Base-by-base conservation (phyloP, 495 filamentous ascomycete species). In the Xylaria sp. region DNA sequence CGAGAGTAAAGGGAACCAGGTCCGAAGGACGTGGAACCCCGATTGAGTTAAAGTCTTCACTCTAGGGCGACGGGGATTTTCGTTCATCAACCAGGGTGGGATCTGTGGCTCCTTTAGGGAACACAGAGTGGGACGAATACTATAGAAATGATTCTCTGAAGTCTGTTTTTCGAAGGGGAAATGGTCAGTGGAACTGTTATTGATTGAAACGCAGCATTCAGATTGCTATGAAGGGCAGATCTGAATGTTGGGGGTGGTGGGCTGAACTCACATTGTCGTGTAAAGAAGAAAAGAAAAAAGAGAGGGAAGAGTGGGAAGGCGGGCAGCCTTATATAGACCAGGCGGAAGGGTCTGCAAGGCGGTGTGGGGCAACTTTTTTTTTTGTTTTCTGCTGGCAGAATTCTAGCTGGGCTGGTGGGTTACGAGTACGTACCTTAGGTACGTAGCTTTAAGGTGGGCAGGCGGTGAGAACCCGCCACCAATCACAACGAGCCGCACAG, bases 111-210 rank as follows among this genome's bases (percentile, higher is more conserved):
- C 81, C 81, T 90, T 88, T 92, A 88, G 88, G 90, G 85, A 91
- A 90, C 87, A 89, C 88, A 92, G 88, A 89, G 87, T 85, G 82
- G 87, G 89, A 92, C 90, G 87, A 92, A 84, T 90, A 92, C 91
- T 93, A 91, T 93, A 93, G 88, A 93, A 93, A 91, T 92, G 91
- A 93, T 93, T 92, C 90, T 93, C 90, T 90, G 88, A 90, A 88
- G 86, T 88, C 85, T 76, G 76, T 76, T 84, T n/a, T 73, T 73
- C 66, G 77, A 58, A 11, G 40, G 67, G 43, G 71, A 71, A 66
- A 61, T 50, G 48, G 43, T 66, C 61, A 67, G 70, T 55, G 53
- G 40, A 21, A 21, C 9, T 41, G 57, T 6, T 55, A 48, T 31
- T 4, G 43, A 14, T 5, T n/a, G 2, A 7, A 29, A 57, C 81